Conservation (phyloP, 1,284 basidiomycete genomes). For the Ganoderma resinaceum region DNA sequence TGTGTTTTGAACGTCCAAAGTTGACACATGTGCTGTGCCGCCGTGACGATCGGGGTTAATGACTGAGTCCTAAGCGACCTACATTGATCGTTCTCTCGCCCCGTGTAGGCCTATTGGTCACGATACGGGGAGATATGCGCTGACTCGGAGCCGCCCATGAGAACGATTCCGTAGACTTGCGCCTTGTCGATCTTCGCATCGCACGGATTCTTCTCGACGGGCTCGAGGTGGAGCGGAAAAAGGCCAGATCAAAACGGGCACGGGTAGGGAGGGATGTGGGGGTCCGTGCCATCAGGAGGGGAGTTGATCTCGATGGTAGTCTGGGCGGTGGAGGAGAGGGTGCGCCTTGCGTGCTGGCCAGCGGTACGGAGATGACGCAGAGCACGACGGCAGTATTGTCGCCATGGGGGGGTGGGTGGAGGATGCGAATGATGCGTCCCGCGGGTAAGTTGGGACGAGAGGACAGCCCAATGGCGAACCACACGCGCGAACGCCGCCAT, state of each 20-base stretch:
- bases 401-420: no score
- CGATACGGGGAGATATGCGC: constrained; percentile 98
- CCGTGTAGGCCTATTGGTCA: no score
- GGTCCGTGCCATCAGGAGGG: constrained; percentile 97
- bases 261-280: constrained; percentile 98
- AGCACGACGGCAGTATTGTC: no score
- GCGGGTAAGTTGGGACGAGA: no score
- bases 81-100: no score
- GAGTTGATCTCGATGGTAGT: constrained; percentile 99
- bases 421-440: no score
- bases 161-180: constrained; percentile 95
- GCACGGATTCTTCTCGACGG: constrained; percentile 97
- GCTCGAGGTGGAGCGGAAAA: constrained; percentile 98
- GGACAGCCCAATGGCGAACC: no score
- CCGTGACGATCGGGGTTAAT: no score
- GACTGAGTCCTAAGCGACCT: no score
- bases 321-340: constrained; percentile 95
- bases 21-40: no score
- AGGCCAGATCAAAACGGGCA: constrained; percentile 98
- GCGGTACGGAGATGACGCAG: constrained; percentile 97
- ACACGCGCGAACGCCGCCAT: no score
- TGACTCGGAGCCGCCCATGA: constrained; percentile 98
- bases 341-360: constrained; percentile 99
- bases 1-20: no score
- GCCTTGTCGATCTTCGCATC: constrained; percentile 99